These are phyloP conservation scores for Candida albicans DNA, from an alignment of 1,139 yeast genomes.

Conservation along the genomic window DNA sequence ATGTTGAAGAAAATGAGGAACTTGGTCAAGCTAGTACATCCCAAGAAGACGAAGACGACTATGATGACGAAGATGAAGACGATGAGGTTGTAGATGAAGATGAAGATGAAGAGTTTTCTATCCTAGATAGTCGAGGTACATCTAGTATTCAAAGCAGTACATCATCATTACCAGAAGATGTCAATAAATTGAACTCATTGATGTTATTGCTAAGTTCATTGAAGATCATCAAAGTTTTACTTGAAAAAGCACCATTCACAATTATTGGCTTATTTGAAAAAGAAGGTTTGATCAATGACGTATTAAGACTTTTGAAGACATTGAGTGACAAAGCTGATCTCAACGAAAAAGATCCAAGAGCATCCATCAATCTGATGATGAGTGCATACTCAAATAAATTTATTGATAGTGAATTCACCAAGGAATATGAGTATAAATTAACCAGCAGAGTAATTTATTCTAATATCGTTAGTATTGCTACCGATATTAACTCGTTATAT, in stretches of 20 bases:
- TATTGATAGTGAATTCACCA: conserved; percentile 35
- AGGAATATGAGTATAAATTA: conserved; percentile 27
- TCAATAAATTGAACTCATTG: conserved; percentile 23
- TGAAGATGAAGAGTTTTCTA: conserved; percentile 9
- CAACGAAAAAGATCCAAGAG: conserved; percentile 10
- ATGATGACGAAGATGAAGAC: conserved; percentile 3
- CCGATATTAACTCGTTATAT: conserved; percentile 23
- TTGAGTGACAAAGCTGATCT: conserved; percentile 13
- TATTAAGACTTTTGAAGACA: conserved; percentile 24
- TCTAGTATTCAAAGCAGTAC: not conserved
- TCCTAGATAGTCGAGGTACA: not conserved
- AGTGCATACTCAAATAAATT: conserved; percentile 26
- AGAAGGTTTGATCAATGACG: conserved; percentile 70
- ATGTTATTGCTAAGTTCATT: conserved; percentile 55
- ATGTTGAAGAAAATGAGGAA: conserved; percentile 12
- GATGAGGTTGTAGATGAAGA: conserved; percentile 12
- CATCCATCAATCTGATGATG: conserved; percentile 8
- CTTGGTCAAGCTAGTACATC: conserved; percentile 9
- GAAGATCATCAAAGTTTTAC: conserved; percentile 22
- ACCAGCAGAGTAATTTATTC: conserved; percentile 21
- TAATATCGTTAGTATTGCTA: conserved; percentile 20
- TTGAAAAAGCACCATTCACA: conserved; percentile 44
- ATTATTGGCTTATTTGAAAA: conserved; percentile 57
- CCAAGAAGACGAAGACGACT: conserved; percentile 7
- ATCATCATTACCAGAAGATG: conserved; percentile 14